Base-by-base conservation (phyloP, 768 basidiomycete genomes). In the Hortiboletus flavorubellus region DNA sequence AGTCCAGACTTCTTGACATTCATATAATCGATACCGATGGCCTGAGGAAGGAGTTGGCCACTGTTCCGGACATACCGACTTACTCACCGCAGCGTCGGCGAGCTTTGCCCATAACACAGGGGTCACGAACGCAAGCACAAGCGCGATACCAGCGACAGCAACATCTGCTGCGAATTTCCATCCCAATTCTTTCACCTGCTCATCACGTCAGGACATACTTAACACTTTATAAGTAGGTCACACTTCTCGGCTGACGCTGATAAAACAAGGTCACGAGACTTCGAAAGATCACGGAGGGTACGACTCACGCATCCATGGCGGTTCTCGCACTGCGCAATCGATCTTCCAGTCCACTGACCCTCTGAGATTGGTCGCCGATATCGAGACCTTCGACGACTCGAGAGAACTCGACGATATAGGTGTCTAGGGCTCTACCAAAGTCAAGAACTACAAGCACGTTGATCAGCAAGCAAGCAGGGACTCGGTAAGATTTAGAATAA, bases 171-270 rank as follows among this genome's bases (percentile, higher is more conserved):
- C 59, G 2, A 64, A 35, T 31, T 64, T 61, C 56, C 56, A 61
- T 16, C 51, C 59, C 37, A 64, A 5, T 40, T 59, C 54, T 40
- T 61, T 64, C 29, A 64, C 41, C 63, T 64, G 30, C 21, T 23
- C n/a, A 30, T 29, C 2, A 14, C 15, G 37, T 65, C 35, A 65
- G 54, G 23, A 46, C 4, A 39, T 29, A 3, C 11, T 14, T 6
- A 15, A 26, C 10, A 35, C 5, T 10, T 30, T 15, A 39, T 1
- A 29, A 12, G 15, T 30, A 21, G n/a, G 18, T 14, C 56, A 2
- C 15, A 65, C 63, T 37, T 64, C 63, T 56, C 16, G 44, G 31
- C 60, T 62, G 41, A 64, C 14, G 18, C 63, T 64, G 38, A 45
- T 34, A 21, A 49, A 16, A 10, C 26, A 31, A 42, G 37, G 23